A percentile compares a stretch with the other conserved stretches of the same genome.
Conservation (phyloP, 352 stramenopile genomes). For the Pythium biforme region DNA sequence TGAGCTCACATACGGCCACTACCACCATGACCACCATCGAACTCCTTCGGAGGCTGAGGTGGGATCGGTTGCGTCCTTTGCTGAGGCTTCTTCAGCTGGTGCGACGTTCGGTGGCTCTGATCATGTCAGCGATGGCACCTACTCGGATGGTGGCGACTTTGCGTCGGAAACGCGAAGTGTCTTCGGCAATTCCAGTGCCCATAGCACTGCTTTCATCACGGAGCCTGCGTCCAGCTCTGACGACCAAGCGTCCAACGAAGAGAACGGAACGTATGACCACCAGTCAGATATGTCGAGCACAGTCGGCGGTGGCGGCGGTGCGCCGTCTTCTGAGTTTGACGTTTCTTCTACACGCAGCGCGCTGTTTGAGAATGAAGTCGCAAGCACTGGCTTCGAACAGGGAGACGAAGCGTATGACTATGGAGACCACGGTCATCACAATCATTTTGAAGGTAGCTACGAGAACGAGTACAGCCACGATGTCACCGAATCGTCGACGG, state of each 20-base stretch:
- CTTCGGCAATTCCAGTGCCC: constrained; percentile 69
- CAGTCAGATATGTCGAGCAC: constrained; percentile 29
- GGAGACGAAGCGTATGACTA: constrained; percentile 16
- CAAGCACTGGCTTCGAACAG: constrained; percentile 25
- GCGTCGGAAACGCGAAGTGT: constrained; percentile 71
- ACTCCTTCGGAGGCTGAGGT: constrained; percentile 27
- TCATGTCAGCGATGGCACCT: constrained; percentile 57
- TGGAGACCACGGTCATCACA: constrained; percentile 14
- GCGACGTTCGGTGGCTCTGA: constrained; percentile 78
- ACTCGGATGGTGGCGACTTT: constrained; percentile 53
- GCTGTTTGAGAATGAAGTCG: constrained; percentile 27
- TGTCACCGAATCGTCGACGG: not conserved
- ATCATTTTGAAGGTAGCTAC: constrained; percentile 20
- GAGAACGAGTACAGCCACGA: constrained; percentile 14
- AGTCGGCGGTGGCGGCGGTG: constrained; percentile 26
- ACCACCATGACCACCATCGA: constrained; percentile 32
- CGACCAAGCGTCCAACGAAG: constrained; percentile 59
- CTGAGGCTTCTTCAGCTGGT: constrained; percentile 59
- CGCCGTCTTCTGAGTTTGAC: constrained; percentile 25
- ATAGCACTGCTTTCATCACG: constrained; percentile 65
- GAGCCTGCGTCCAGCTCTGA: constrained; percentile 78
- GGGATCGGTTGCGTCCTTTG: constrained; percentile 63
- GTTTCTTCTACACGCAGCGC: constrained; percentile 26
- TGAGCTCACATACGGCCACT: constrained; percentile 27
- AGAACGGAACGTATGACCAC: constrained; percentile 24